These are phyloP conservation scores for Debaryomyces coudertii DNA, from an alignment of 1,139 yeast species.

Conservation along the genomic window DNA sequence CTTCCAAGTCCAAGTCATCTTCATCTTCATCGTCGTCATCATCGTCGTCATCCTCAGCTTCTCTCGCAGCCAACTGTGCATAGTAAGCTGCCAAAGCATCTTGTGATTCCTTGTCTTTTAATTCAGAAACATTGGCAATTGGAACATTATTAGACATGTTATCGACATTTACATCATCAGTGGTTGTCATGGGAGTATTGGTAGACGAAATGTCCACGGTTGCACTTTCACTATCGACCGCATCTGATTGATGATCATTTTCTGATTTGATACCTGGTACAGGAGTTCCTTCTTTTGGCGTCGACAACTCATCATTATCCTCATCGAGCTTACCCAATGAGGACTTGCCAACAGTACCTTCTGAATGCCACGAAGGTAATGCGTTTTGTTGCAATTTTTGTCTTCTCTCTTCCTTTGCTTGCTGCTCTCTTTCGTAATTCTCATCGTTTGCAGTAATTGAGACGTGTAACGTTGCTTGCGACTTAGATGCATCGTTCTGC, in stretches of 20 bases:
- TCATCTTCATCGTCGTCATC: slow-evolving; percentile 53
- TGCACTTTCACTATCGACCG: slow-evolving; percentile 13
- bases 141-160: slow-evolving; percentile 9
- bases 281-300: slow-evolving; percentile 22
- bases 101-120: slow-evolving; percentile 66
- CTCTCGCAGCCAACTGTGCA: slow-evolving; percentile 67
- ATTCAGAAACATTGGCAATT: slow-evolving; percentile 26
- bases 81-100: slow-evolving; percentile 81
- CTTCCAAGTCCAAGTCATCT: slow-evolving; percentile 55
- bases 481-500: slow-evolving; percentile 44
- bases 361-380: slow-evolving; percentile 93
- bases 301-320: slow-evolving; percentile 21
- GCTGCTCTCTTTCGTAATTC: slow-evolving; percentile 64
- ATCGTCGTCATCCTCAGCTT: slow-evolving; percentile 63
- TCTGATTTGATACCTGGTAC: slow-evolving; percentile 16
- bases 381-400: slow-evolving; percentile 88
- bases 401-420: slow-evolving; percentile 69
- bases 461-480: slow-evolving; percentile 82
- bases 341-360: slow-evolving; percentile 76
- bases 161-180: neutral
- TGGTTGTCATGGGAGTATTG: slow-evolving; percentile 2
- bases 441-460: slow-evolving; percentile 92
- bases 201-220: slow-evolving; percentile 13
- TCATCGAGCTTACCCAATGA: slow-evolving; percentile 56
- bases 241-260: slow-evolving; percentile 9